Evolutionary conservation across 1,139 yeast species (phyloP), one percentile per base, ranked within the genome.

Genomic region (Blastobotrys serpentis): DNA sequence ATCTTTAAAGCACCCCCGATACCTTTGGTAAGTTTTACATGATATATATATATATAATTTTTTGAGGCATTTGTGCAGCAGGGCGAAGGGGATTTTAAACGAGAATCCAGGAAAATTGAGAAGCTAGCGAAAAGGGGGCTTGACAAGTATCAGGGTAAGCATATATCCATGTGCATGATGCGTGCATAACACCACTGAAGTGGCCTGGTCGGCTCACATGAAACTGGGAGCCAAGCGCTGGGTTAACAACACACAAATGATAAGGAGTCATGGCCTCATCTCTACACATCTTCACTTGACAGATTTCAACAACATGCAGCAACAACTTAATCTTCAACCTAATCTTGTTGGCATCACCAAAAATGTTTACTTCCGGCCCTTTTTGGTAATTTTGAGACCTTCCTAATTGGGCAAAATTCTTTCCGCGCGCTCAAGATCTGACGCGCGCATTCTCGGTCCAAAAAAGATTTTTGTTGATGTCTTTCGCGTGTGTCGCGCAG

Each of bases 401-500:
- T 23, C 5, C 26, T 23, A 5, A 23, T 6, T 6, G 8, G 26
- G 26, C 10, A 23, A 23, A 23, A 23, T 23, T 23, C 26, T 23
- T 23, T 10, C 10, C 26, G 10, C 26, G 26, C 26, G 26, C n/a
- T n/a, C n/a, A n/a, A n/a, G n/a, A n/a, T n/a, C n/a, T 23, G 26
- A 5, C 10, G 26, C 26, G 26, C 26, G 34, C 16, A 13, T 30
- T 30, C 34, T 30, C 34, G n/a, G 6, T 13, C 6, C n/a, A 5
- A 30, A 23, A 23, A 23, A 6, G 5, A 6, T 23, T 23, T 23
- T 23, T 23, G 26, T 23, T 23, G 26, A 23, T 23, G 26, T 33
- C 38, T 11, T 21, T 18, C 38, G 38, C 19, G 38, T 16, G 17
- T 33, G 38, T 17, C 38, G 38, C 38, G 38, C 38, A 33, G 13